Evolutionary conservation across 305 asterid species (phyloP), one percentile per base, ranked within the genome.

Genomic region (Solanum hybrid): DNA sequence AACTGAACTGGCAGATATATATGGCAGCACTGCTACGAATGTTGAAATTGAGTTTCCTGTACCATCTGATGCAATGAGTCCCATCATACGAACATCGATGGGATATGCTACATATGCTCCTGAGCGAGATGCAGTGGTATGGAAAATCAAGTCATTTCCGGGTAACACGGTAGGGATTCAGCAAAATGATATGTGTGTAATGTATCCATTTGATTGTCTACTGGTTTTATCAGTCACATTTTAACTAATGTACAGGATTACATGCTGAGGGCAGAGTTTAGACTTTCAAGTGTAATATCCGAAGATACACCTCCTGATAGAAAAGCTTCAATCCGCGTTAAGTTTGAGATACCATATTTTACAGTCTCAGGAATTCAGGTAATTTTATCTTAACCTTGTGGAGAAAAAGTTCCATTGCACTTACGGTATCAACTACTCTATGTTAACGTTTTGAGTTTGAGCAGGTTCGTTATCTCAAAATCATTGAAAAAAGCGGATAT

Each of bases 331-430:
- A 94, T 97, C 75, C 92, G 97, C 83, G 96, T 97, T 92, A 97
- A 97, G 93, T 97, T 97, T 92, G 99, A 97, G 92, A 97, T 97
- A 91, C 99, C 99, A 14, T 97, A 97, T 92, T 97, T 97, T 93
- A 97, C 99, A 26, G 98, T 96, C 91, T 97, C 99, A 26, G 99
- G 98, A 91, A 96, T 97, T 92, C 99, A 97, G 98, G 99, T 95
- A 89, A 92, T 76, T 67, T n/a, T 91, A 39, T 26, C 67, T 24
- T 40, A 81, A 24, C n/a, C 31, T 24, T 39, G 67, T 26, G 69
- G 67, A 37, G 86, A 11, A 37, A 39, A 24, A 39, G 64, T 18
- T 81, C 69, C 86, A 35, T 10, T 78, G 42, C 42, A 39, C 42
- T 39, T 39, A 39, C 42, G 1, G 42, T 39, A 39, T 39, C 42